Percentiles rank a stretch among this genome's conserved stretches.
phyloP scores from a whole-genome alignment of 495 filamentous ascomycete genomes.

The Penicillium taxi region DNA sequence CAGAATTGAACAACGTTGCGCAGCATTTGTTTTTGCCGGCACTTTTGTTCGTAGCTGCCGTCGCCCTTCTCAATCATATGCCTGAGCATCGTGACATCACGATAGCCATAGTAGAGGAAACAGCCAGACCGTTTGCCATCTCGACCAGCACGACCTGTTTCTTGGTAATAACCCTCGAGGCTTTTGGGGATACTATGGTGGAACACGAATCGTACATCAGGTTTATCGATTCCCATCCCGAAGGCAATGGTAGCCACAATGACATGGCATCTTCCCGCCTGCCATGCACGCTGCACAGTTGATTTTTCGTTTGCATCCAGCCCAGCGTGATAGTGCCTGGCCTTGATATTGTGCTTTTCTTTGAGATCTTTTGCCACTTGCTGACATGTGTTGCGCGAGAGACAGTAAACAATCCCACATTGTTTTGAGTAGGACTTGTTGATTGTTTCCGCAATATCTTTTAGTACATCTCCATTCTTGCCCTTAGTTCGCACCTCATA shows the following conservation, averaged over 20 bases:
- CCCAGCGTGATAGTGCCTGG: slow-evolving; percentile 78
- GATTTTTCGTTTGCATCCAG: slow-evolving; percentile 57
- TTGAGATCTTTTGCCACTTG: slow-evolving; percentile 61
- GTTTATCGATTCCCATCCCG: slow-evolving; percentile 98
- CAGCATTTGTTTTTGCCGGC: slow-evolving; percentile 77
- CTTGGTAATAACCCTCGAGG: slow-evolving; percentile 97
- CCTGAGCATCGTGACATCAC: slow-evolving; percentile 54
- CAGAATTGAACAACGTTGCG: slow-evolving; percentile 75
- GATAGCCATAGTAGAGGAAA: slow-evolving; percentile 79
- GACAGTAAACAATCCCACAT: slow-evolving; percentile 90
- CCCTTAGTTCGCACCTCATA: slow-evolving; percentile 68
- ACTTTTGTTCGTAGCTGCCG: slow-evolving; percentile 65
- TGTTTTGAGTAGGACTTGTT: slow-evolving; percentile 53
- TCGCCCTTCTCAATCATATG: slow-evolving; percentile 77
- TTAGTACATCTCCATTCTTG: slow-evolving; percentile 47
- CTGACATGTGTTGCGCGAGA: slow-evolving; percentile 79
- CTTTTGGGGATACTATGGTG: slow-evolving; percentile 88
- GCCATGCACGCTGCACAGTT: slow-evolving; percentile 71
- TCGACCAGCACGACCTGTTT: slow-evolving; percentile 88
- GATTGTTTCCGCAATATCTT: slow-evolving; percentile 66
- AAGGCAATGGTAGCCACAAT: slow-evolving; percentile 99
- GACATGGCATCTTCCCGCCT: slow-evolving; percentile 66
- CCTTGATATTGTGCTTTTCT: slow-evolving; percentile 54
- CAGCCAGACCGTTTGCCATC: slow-evolving; percentile 84
- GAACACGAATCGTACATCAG: slow-evolving; percentile 90